phyloP scores from a whole-genome alignment of 176 grass and related monocot species.

The Rhynchospora tenuis region DNA sequence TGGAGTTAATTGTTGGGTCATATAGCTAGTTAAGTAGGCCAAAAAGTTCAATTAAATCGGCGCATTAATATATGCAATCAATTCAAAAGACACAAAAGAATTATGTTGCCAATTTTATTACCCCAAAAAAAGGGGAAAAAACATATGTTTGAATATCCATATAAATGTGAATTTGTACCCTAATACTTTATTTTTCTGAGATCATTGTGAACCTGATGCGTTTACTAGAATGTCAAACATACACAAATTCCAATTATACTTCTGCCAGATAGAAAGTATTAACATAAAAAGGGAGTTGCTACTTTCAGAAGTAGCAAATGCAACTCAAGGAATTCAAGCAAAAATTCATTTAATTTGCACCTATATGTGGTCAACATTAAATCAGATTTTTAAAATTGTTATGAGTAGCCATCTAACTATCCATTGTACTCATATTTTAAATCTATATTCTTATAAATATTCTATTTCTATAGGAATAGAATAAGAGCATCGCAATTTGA shows the following conservation, averaged over 20 bases:
- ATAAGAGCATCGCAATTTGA: no score
- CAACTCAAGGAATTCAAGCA: background rate
- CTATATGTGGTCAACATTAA: background rate
- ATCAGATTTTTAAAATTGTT: constrained; percentile 2
- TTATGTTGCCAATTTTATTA: no score
- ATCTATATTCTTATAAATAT: no score
- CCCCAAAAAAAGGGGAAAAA: no score
- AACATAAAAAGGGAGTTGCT: background rate
- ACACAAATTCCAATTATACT: background rate
- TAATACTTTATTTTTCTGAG: background rate
- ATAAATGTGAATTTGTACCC: background rate
- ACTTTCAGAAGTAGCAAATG: background rate
- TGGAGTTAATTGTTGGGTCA: background rate
- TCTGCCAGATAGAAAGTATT: background rate
- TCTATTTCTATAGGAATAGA: no score
- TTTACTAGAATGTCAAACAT: background rate
- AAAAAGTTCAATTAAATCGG: background rate
- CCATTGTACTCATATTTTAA: no score
- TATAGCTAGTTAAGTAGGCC: background rate
- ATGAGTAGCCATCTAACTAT: no score
- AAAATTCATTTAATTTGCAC: background rate
- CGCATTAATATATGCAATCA: background rate
- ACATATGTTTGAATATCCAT: no score
- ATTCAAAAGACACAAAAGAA: no score
- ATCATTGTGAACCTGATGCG: background rate